phyloP scores from a whole-genome alignment of 169 alveolate species.

The Eimeria zaria region DNA sequence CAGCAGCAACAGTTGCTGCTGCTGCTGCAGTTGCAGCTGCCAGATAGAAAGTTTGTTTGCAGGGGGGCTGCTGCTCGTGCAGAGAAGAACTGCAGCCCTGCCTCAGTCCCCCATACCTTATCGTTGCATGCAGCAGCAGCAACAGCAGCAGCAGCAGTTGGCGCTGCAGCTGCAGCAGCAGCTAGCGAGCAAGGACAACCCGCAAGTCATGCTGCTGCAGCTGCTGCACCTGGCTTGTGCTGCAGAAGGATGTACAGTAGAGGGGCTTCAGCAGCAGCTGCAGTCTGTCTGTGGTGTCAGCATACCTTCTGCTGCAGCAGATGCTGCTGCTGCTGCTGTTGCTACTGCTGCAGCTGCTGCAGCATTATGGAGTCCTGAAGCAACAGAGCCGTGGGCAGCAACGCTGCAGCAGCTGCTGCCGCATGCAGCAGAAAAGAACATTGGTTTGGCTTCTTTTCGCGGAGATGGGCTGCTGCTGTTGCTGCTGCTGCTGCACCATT shows the following conservation, averaged over 20 bases:
- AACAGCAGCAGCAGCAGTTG: slow-evolving; percentile 10
- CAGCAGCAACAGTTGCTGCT: slow-evolving; percentile 32
- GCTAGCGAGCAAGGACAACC: background rate
- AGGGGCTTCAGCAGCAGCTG: slow-evolving; percentile 21
- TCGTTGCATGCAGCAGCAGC: slow-evolving; percentile 2
- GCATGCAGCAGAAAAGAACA: too few relatives aligned
- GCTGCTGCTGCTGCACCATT: slow-evolving; percentile 18
- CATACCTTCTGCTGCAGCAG: slow-evolving; percentile 14
- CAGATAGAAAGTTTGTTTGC: background rate
- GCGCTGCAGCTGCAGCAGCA: slow-evolving; percentile 22
- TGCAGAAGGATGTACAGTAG: background rate
- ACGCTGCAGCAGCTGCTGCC: too few relatives aligned
- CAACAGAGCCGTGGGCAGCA: too few relatives aligned
- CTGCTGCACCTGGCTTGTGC: background rate
- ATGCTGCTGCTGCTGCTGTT: too few relatives aligned
- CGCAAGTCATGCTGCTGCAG: background rate
- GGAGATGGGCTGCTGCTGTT: background rate
- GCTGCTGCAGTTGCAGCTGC: slow-evolving; percentile 9
- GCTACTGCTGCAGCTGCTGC: too few relatives aligned
- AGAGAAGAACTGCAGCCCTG: too few relatives aligned
- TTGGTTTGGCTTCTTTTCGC: too few relatives aligned
- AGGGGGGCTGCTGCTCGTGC: too few relatives aligned
- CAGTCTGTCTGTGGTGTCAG: background rate
- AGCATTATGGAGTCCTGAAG: background rate
- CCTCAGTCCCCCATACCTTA: too few relatives aligned